A percentile compares a stretch with the other conserved stretches of the same genome.
Evolutionary conservation across 2,329 filamentous ascomycete species (phyloP).

Genomic region (Trichoderma sp.): DNA sequence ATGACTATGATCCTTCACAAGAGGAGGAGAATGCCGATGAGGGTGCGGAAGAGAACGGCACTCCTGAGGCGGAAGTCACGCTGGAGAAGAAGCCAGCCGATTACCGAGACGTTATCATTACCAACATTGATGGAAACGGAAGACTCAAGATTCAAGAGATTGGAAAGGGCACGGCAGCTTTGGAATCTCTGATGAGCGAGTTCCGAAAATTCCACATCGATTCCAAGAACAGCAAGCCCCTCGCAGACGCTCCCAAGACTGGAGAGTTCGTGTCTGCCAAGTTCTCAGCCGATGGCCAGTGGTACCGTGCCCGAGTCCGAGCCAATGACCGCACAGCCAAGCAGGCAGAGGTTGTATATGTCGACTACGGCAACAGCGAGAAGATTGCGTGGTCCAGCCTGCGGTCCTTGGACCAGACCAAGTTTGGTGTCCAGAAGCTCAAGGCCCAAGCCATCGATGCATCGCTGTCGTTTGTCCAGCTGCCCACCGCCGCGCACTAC

Average conservation of each 20-base stretch:
- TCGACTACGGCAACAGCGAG: constrained; percentile 97
- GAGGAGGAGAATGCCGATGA: constrained; percentile 72
- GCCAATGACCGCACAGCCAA: constrained; percentile 91
- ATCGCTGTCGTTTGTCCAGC: constrained; percentile 83
- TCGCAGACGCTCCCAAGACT: constrained; percentile 79
- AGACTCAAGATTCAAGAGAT: constrained; percentile 91
- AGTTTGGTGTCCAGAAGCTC: constrained; percentile 81
- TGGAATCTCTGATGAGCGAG: constrained; percentile 85
- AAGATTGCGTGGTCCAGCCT: constrained; percentile 82
- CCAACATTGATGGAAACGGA: constrained; percentile 81
- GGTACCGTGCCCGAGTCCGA: constrained; percentile 91
- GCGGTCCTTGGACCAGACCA: constrained; percentile 75
- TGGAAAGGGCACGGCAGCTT: constrained; percentile 79
- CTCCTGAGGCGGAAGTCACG: constrained; percentile 55
- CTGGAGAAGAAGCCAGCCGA: constrained; percentile 72
- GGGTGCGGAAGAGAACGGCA: constrained; percentile 56
- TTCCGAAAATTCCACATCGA: constrained; percentile 92
- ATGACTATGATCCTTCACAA: constrained; percentile 89
- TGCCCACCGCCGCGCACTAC: constrained; percentile 82
- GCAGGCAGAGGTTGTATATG: constrained; percentile 87
- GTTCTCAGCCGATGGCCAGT: constrained; percentile 86
- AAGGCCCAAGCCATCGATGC: constrained; percentile 88
- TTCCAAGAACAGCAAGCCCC: constrained; percentile 73
- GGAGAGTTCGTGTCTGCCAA: constrained; percentile 90
- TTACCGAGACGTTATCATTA: constrained; percentile 92